Conservation (phyloP, 768 basidiomycete species). For the Strobilomyces echinocephalus region DNA sequence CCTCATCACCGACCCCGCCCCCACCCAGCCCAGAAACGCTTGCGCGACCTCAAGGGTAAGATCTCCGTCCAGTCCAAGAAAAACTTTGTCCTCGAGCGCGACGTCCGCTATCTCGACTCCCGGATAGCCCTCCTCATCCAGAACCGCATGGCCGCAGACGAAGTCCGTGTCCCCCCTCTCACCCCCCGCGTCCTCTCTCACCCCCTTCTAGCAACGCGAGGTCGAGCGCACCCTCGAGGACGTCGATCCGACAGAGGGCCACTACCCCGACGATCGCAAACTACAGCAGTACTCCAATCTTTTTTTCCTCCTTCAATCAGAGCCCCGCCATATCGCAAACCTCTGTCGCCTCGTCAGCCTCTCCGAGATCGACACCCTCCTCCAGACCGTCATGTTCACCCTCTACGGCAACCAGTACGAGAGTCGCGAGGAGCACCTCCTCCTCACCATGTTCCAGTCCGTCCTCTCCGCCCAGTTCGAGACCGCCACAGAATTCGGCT, state of each 20-base stretch:
- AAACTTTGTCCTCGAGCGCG: conserved; percentile 98
- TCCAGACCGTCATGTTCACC: conserved; percentile 99
- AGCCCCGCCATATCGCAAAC: conserved; percentile 94
- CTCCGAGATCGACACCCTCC: conserved; percentile 95
- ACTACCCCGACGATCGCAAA: conserved; percentile 92
- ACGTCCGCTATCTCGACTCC: conserved; percentile 96
- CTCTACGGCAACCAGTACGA: conserved; percentile 99
- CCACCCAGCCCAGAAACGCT: conserved; percentile 85
- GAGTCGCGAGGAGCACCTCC: conserved; percentile 94
- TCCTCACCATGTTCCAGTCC: conserved; percentile 99
- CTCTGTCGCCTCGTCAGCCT: conserved; percentile 95
- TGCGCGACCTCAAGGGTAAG: conserved; percentile 92
- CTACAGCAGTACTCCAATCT: conserved; percentile 96
- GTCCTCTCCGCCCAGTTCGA: conserved; percentile 99
- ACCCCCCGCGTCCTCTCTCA: background rate
- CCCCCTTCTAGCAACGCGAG: conserved; percentile 71
- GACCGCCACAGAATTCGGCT: conserved; percentile 98
- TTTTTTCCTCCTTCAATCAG: conserved; percentile 97
- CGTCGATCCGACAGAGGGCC: conserved; percentile 86
- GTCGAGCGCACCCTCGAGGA: conserved; percentile 95
- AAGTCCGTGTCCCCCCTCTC: conserved; percentile 50
- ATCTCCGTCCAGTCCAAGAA: conserved; percentile 99
- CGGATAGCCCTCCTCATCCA: conserved; percentile 96
- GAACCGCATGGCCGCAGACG: conserved; percentile 95
- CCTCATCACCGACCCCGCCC: background rate